phyloP scores from a whole-genome alignment of 352 stramenopile species.

The Globisporangium cylindrosporum region DNA sequence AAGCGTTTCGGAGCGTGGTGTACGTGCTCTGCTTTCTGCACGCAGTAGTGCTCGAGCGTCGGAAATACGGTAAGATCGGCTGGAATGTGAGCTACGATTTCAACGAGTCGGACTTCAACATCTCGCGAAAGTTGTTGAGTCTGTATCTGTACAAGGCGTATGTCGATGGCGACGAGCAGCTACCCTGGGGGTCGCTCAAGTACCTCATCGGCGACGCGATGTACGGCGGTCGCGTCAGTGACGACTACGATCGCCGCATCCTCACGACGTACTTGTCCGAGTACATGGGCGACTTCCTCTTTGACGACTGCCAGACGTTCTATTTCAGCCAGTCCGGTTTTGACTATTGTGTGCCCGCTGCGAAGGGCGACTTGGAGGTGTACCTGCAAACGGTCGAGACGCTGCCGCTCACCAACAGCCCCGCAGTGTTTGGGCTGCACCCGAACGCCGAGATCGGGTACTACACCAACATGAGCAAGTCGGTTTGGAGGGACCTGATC shows the following conservation, averaged over 20 bases:
- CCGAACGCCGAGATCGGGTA: constrained; percentile 97
- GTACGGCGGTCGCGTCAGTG: constrained; percentile 95
- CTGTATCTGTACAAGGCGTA: constrained; percentile 94
- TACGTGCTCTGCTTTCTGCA: constrained; percentile 96
- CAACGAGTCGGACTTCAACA: constrained; percentile 96
- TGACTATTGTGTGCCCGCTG: constrained; percentile 84
- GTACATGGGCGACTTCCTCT: constrained; percentile 97
- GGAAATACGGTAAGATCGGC: constrained; percentile 97
- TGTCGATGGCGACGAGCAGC: constrained; percentile 89
- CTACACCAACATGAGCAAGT: constrained; percentile 94
- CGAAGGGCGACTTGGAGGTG: constrained; percentile 59
- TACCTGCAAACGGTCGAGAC: constrained; percentile 87
- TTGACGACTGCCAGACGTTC: constrained; percentile 93
- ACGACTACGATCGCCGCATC: constrained; percentile 96
- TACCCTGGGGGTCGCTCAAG: constrained; percentile 93
- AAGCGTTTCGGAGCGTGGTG: constrained; percentile 90
- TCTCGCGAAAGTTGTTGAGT: constrained; percentile 88
- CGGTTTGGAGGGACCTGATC: constrained; percentile 93
- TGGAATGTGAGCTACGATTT: constrained; percentile 98
- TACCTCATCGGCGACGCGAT: constrained; percentile 97
- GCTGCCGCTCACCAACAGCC: constrained; percentile 92
- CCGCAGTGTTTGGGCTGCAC: constrained; percentile 94
- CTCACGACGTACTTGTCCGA: constrained; percentile 92
- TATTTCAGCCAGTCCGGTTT: constrained; percentile 93
- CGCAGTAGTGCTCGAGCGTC: constrained; percentile 92